Conservation (phyloP, 1,284 basidiomycete genomes). For the Pisolithus thermaeus region DNA sequence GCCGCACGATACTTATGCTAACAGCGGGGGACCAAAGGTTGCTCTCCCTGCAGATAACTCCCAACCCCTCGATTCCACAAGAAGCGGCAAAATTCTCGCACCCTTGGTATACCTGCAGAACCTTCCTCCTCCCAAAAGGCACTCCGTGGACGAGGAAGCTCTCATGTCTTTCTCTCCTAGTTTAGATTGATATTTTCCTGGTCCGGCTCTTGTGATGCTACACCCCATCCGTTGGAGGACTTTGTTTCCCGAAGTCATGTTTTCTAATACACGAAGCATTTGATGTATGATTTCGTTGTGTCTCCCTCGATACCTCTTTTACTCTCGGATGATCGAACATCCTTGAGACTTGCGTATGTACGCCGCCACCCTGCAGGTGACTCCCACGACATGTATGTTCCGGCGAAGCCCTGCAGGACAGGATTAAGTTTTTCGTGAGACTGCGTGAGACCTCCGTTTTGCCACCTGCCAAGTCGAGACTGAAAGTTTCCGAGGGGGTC, state of each 20-base stretch:
- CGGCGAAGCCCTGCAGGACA: neutral
- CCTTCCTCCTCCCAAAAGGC: conserved; percentile 41
- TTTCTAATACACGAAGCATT: neutral
- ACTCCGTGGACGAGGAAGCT: conserved; percentile 57
- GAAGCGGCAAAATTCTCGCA: conserved; percentile 36
- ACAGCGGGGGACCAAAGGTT: neutral
- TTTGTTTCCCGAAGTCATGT: neutral
- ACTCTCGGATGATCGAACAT: neutral
- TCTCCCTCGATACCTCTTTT: neutral
- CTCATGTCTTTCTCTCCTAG: conserved; percentile 44
- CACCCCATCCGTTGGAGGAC: conserved; percentile 8
- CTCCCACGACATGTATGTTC: neutral
- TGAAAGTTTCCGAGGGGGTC: neutral
- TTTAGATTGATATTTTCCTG: conserved; percentile 18
- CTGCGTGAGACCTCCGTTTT: conserved; percentile 1
- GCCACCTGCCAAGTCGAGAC: neutral
- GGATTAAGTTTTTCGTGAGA: neutral
- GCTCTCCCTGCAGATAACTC: conserved; percentile 2
- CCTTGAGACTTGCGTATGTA: neutral
- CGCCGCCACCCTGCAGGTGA: neutral
- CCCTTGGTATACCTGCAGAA: conserved; percentile 50
- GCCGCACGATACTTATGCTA: conserved; percentile 10
- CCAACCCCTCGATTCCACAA: conserved; percentile 6
- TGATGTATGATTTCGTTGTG: neutral
- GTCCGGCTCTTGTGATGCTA: conserved; percentile 22